Evolutionary conservation across 1,284 basidiomycete species (phyloP).

Genomic region (Ustilago loliicola): DNA sequence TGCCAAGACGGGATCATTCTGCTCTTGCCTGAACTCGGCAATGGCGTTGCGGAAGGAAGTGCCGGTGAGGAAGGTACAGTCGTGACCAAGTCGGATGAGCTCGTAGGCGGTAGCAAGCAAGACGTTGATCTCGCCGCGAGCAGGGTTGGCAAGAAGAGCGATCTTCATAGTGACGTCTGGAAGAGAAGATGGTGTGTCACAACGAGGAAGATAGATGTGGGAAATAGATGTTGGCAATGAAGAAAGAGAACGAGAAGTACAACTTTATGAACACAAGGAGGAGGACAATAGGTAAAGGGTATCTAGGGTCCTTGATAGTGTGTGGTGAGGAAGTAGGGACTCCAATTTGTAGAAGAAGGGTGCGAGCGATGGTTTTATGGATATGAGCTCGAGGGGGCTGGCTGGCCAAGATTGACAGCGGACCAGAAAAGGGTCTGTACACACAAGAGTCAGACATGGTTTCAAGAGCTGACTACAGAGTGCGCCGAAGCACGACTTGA

Average conservation of each 20-base stretch:
- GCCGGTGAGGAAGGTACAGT: slow-evolving; percentile 39
- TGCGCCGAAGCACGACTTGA: neutral
- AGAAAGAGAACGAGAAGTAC: neutral
- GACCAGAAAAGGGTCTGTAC: neutral
- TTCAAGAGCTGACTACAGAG: too few species aligned
- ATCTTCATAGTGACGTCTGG: slow-evolving; percentile 34
- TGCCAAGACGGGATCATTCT: slow-evolving; percentile 20
- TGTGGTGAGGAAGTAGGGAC: neutral
- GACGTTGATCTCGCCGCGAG: slow-evolving; percentile 53
- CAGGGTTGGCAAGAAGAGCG: slow-evolving; percentile 46
- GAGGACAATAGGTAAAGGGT: neutral
- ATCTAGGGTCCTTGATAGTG: neutral
- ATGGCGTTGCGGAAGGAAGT: slow-evolving; percentile 34
- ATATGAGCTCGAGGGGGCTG: neutral
- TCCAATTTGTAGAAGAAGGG: too few species aligned
- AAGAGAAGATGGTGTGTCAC: neutral
- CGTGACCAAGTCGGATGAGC: slow-evolving; percentile 36
- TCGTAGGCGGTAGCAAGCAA: slow-evolving; percentile 45
- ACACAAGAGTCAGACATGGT: too few species aligned
- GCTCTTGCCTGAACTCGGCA: slow-evolving; percentile 27
- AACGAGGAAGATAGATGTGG: neutral
- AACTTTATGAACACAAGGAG: neutral
- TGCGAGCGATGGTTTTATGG: slow-evolving; percentile 8
- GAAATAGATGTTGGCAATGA: neutral
- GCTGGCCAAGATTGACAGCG: neutral